Conservation (phyloP, 176 grass and related monocot genomes). For the Oryza meridionalis region DNA sequence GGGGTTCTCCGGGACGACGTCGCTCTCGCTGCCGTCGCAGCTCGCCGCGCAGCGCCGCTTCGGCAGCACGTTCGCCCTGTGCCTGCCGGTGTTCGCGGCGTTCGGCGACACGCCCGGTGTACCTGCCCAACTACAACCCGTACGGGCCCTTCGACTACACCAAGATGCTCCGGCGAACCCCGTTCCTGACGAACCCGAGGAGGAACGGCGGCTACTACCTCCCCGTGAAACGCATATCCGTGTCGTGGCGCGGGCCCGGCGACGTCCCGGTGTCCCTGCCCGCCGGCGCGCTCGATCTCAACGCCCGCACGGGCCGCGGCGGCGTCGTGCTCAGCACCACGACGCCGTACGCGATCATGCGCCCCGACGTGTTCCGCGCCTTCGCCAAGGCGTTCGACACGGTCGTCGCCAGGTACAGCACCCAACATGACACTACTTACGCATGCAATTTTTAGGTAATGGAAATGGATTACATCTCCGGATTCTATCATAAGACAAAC, state of each 20-base stretch:
- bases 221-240: constrained; percentile 27
- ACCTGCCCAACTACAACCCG: neutral
- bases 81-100: constrained; percentile 47
- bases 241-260: neutral
- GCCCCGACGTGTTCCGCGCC: constrained; percentile 44
- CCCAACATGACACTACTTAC: no score
- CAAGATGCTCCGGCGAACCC: constrained; percentile 36
- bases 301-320: constrained; percentile 31
- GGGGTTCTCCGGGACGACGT: constrained; percentile 25
- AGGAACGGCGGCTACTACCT: constrained; percentile 47
- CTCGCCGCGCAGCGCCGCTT: constrained; percentile 35
- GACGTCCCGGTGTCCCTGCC: neutral
- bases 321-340: constrained; percentile 60
- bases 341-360: constrained; percentile 47
- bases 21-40: constrained; percentile 51
- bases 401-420: no score
- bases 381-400: constrained; percentile 44
- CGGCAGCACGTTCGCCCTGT: constrained; percentile 52
- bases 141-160: neutral
- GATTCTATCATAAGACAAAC: no score
- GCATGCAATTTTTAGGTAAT: no score
- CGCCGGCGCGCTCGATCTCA: constrained; percentile 21
- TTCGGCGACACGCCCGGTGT: constrained; percentile 56
- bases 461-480: no score
- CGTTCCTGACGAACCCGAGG: constrained; percentile 39